Evolutionary conservation across 768 basidiomycete genomes (phyloP), one percentile per base, ranked within the genome.

Genomic region (Filobasidium floriforme): DNA sequence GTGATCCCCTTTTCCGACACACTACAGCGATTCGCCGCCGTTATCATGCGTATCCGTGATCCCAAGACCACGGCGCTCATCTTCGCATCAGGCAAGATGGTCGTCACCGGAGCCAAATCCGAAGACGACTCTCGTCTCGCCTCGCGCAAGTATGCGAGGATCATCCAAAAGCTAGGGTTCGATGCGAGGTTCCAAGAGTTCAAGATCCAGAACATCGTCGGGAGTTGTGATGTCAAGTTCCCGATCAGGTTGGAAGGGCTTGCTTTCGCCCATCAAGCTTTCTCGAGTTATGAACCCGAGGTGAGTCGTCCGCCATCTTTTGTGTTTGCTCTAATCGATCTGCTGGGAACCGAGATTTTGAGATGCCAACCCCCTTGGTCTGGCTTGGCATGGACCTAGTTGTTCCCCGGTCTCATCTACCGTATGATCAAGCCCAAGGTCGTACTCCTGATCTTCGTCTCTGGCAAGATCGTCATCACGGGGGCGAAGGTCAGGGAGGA

Each of bases 381-480:
- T 59, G 1, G 12, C 15, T 15, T 43, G 60, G 59, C 32, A 24
- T 40, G 28, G 10, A 15, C 29, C 3, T 70, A 98, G 94, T 82
- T 98, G 64, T 98, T 99, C 87, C 94, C 96, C 62, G 94, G 96
- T 75, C 84, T 99, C 54, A 98, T 99, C 78, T 98, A 99, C 76
- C 89, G 94, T 72, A 98, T 98, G 96, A 89, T 97, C 81, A 96
- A 97, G 80, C 96, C 96, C 7, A 99, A 99, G 81, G 96, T 99
- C 70, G 96, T 99, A 46, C 82, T 99, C 49, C 84, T 99, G 61
- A 98, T 99, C 74, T 99, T 99, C 81, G 96, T 98, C 14, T 97
- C 93, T 28, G 96, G 96, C 40, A 99, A 98, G 83, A 98, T 98
- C 73, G 96, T 99, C 65, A 81, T 99, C 77, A 98, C 96, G 29